Base-by-base conservation (phyloP, 345 rosid species). In the Geranium rotundifolium region DNA sequence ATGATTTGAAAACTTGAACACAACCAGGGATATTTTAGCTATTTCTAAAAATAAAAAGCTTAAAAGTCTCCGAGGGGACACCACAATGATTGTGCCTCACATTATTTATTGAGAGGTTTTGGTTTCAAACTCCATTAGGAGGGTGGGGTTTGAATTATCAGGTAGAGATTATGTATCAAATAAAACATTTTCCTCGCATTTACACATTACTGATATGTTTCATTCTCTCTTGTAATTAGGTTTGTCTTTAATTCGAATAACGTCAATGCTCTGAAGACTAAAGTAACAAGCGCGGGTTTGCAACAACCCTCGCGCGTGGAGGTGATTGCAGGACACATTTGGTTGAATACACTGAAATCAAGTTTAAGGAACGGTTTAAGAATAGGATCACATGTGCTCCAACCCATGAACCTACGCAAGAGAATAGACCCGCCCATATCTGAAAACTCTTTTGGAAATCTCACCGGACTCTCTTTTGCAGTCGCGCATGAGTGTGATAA, bases 261-360 rank as follows among this genome's bases (percentile, higher is more conserved):
- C 17, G 69, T 68, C 31, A 62, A 63, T 49, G 62, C 69, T 8
- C 73, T 77, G 29, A 73, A 60, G 63, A 66, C 60, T 13, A 56
- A 7, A 46, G 65, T 57, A 15, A 41, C 29, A 10, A n/a, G 65
- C 20, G 29, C 65, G 13, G 13, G 19, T 55, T 27, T 59, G 29
- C 30, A 64, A 57, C 23, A 9, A 12, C 83, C 81, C 0, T 71
- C 81, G 5, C 63, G 70, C 0, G 69, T 80, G 14, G 73, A 77
- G 75, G 70, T 55, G 2, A 67, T 82, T 60, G 71, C 74, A 0
- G 84, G 79, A 17, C 65, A 77, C 29, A 61, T 77, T 46, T 82
- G 87, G 84, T 74, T 73, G 56, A 72, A 63, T 61, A 9, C 19
- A 29, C 67, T 73, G 71, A 67, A 61, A 19, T 69, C 77, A 0